Percentiles rank a stretch among this genome's conserved stretches.
Conservation (phyloP, 2,329 filamentous ascomycete genomes). For the Ramichloridium luteum region DNA sequence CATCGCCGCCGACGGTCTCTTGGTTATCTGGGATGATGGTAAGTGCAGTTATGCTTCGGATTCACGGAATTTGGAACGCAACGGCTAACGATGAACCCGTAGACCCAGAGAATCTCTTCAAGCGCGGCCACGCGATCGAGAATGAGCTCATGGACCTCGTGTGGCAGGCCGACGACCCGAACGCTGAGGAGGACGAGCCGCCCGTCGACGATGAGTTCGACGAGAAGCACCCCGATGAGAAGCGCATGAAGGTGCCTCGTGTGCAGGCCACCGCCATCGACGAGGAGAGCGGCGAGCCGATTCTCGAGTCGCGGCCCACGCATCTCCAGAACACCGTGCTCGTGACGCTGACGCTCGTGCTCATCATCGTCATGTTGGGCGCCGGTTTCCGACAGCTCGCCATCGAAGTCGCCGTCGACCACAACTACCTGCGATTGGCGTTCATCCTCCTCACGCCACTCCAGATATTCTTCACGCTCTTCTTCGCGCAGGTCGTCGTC, state of each 20-base stretch:
- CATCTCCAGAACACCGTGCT: conserved; percentile 59
- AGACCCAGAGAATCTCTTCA: conserved; percentile 54
- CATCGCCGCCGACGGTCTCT: conserved; percentile 54
- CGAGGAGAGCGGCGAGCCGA: conserved; percentile 56
- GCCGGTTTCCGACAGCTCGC: conserved; percentile 58
- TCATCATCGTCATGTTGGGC: conserved; percentile 56
- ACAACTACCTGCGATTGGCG: conserved; percentile 48
- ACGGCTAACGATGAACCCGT: too few species aligned
- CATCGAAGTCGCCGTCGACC: conserved; percentile 55
- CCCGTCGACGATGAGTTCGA: conserved; percentile 36
- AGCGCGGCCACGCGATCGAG: conserved; percentile 60
- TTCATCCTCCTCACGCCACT: conserved; percentile 56
- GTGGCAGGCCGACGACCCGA: conserved; percentile 49
- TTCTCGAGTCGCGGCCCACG: conserved; percentile 52
- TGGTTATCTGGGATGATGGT: conserved; percentile 72
- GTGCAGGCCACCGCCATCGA: conserved; percentile 49
- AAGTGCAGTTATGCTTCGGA: not conserved
- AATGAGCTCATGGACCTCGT: conserved; percentile 66
- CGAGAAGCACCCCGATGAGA: too few species aligned
- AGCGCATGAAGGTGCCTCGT: conserved; percentile 38
- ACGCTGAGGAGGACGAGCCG: conserved; percentile 41
- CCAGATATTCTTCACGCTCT: conserved; percentile 43
- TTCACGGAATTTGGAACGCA: too few species aligned
- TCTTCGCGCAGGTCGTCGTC: conserved; percentile 68
- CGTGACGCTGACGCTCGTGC: conserved; percentile 52